Evolutionary conservation across 2,329 filamentous ascomycete species (phyloP).

Genomic region (Colletotrichum agaves): DNA sequence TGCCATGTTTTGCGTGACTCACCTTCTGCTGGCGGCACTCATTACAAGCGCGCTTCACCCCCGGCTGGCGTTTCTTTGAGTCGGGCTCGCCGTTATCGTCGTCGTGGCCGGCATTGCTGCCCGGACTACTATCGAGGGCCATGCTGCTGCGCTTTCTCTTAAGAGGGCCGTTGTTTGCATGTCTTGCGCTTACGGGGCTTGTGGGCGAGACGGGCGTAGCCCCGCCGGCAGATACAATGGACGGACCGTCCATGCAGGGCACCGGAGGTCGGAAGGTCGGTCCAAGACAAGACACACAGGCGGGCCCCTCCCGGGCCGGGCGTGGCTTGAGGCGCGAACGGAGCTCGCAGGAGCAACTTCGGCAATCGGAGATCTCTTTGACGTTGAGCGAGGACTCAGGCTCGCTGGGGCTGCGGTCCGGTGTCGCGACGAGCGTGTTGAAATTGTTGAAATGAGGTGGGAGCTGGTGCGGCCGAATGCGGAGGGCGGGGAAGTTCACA

Average conservation of each 20-base stretch:
- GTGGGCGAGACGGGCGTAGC: conserved; percentile 64
- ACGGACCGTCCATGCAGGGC: conserved; percentile 60
- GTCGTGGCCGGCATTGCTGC: conserved; percentile 67
- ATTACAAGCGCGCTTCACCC: conserved; percentile 84
- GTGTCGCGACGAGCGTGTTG: conserved; percentile 38
- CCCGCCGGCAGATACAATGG: conserved; percentile 56
- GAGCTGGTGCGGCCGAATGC: conserved; percentile 38
- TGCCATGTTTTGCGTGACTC: conserved; percentile 48
- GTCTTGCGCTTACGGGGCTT: conserved; percentile 64
- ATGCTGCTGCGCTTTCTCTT: conserved; percentile 71
- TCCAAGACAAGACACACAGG: conserved; percentile 35
- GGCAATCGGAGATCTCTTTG: conserved; percentile 31
- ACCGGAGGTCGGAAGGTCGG: conserved; percentile 34
- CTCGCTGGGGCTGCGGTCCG: conserved; percentile 38
- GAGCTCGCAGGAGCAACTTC: conserved; percentile 25
- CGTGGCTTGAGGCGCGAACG: conserved; percentile 30
- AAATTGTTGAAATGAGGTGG: conserved; percentile 33
- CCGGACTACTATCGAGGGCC: conserved; percentile 69
- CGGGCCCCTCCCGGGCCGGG: conserved; percentile 36
- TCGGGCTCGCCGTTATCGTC: conserved; percentile 66
- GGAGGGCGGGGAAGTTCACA: conserved; percentile 38
- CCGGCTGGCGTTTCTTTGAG: conserved; percentile 70
- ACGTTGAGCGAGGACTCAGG: conserved; percentile 34
- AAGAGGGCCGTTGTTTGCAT: conserved; percentile 55
- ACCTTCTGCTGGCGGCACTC: conserved; percentile 90